phyloP scores from a whole-genome alignment of 1,284 basidiomycete species.

The Cutaneotrichosporon dermatis region DNA sequence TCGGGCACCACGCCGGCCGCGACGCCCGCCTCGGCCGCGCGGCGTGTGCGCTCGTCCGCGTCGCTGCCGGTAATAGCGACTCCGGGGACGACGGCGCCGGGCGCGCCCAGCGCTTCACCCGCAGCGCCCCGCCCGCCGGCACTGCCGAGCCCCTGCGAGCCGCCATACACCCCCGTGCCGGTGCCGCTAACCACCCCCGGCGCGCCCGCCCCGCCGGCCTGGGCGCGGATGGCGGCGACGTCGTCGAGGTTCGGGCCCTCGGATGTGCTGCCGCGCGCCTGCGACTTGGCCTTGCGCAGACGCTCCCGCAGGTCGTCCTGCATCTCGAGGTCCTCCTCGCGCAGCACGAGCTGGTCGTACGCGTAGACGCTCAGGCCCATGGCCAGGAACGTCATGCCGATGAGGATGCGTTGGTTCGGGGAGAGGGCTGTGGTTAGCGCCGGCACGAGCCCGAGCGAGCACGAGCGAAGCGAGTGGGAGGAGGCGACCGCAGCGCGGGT shows the following conservation, averaged over 20 bases:
- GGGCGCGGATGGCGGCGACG: not conserved
- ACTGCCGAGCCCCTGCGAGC: too few species aligned
- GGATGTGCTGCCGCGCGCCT: not conserved
- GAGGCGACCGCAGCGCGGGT: not conserved
- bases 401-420: conserved; percentile 10
- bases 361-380: conserved; percentile 6
- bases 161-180: too few species aligned
- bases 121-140: too few species aligned
- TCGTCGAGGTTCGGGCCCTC: not conserved
- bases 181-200: too few species aligned
- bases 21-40: too few species aligned
- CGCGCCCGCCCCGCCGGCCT: not conserved
- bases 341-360: conserved; percentile 3
- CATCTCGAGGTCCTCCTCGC: not conserved
- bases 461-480: not conserved
- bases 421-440: conserved; percentile 10
- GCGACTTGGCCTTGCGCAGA: not conserved
- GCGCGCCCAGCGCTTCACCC: too few species aligned
- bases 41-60: too few species aligned
- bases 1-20: too few species aligned
- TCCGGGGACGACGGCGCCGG: too few species aligned
- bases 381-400: conserved; percentile 9
- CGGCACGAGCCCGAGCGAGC: not conserved
- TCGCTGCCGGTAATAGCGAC: too few species aligned
- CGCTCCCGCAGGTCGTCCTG: conserved; percentile 10